Conservation (phyloP, 148 eudicot species). For the Persicaria maculosa region DNA sequence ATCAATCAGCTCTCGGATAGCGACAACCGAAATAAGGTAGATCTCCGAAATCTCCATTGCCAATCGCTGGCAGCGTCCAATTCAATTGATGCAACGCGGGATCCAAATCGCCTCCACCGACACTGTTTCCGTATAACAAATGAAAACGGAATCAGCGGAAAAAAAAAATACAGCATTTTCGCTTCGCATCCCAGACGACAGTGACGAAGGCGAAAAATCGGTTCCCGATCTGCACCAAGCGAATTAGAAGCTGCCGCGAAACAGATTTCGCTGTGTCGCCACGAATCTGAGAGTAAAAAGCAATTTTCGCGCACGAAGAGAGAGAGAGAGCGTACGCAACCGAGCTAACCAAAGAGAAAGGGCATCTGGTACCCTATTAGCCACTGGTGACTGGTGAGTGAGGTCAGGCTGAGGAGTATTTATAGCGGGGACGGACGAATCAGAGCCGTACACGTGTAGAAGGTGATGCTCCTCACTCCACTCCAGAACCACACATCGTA, state of each 20-base stretch:
- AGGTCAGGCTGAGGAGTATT: too few species aligned
- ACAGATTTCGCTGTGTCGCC: not conserved
- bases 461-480: too few species aligned
- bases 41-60: not conserved
- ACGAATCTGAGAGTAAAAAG: not conserved
- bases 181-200: not conserved
- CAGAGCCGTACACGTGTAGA: too few species aligned
- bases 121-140: not conserved
- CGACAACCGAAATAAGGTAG: not conserved
- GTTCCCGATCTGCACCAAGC: conserved; percentile 13
- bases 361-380: not conserved
- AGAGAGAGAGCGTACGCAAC: too few species aligned
- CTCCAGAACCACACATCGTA: too few species aligned
- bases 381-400: too few species aligned
- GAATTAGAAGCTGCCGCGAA: conserved; percentile 9
- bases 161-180: not conserved
- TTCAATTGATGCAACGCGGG: conserved; percentile 12
- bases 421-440: too few species aligned
- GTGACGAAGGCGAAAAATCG: conserved; percentile 6
- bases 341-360: not conserved
- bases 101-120: not conserved
- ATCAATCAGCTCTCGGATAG: not conserved
- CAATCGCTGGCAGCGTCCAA: conserved; percentile 8
- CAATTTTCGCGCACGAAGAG: not conserved
- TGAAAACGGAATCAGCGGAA: not conserved